Conservation (phyloP, 371 early-diverging fungal species). For the Mucor racemosus region DNA sequence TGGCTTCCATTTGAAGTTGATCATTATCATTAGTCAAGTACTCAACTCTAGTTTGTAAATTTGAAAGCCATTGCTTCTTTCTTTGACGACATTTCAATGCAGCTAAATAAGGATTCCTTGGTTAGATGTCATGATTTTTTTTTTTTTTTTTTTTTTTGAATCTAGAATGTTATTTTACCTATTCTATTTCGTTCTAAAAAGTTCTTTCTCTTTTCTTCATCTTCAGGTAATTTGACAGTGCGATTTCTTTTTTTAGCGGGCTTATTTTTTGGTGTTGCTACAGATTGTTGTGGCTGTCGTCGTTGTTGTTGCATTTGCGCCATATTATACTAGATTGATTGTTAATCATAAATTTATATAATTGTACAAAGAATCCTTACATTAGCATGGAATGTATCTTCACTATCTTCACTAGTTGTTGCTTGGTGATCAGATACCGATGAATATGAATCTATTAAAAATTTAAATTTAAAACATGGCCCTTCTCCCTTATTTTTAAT, state of each 20-base stretch:
- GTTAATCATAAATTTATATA: neutral
- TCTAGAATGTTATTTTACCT: conserved; percentile 48
- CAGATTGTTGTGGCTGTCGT: neutral
- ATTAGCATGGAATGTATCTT: conserved; percentile 4
- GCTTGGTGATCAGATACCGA: conserved; percentile 10
- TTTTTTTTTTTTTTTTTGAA: neutral
- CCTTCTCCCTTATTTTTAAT: neutral
- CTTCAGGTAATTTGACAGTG: conserved; percentile 28
- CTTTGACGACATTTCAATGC: conserved; percentile 90
- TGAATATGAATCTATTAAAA: conserved; percentile 16
- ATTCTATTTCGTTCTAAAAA: conserved; percentile 85
- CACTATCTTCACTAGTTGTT: conserved; percentile 17
- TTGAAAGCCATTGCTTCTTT: conserved; percentile 85
- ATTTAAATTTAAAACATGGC: neutral
- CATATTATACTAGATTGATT: neutral
- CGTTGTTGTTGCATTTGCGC: neutral
- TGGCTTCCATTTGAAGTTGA: conserved; percentile 66
- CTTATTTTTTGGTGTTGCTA: neutral
- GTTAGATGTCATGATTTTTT: neutral
- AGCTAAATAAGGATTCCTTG: conserved; percentile 43
- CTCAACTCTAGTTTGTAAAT: conserved; percentile 79
- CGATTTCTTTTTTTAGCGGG: conserved; percentile 12
- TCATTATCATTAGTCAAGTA: conserved; percentile 75
- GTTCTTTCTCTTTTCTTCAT: conserved; percentile 76
- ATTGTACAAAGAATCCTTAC: neutral